Base-by-base conservation (phyloP, 106 monocot species). In the Allium fistulosum region DNA sequence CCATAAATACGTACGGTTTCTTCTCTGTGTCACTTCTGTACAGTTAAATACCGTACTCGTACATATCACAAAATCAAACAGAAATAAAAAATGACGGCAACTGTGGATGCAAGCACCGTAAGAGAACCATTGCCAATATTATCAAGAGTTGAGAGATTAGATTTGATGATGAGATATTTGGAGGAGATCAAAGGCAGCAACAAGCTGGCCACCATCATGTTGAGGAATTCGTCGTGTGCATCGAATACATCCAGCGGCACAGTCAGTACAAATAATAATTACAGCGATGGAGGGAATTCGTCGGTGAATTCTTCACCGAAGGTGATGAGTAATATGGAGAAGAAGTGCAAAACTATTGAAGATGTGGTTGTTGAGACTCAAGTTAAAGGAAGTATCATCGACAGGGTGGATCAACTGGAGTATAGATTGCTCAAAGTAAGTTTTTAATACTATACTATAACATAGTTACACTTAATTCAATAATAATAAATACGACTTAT, bases 331-430 rank as follows among this genome's bases (percentile, higher is more conserved):
- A 52, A 37, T 11, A 11, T 17, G 11, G 68, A 77, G 59, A 53
- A 55, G 77, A 27, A 16, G 26, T 85, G 77, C 71, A 50, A 72
- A 26, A 72, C 75, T 9, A 65, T 85, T 2, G 57, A 74, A 4
- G 81, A 81, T 52, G 81, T 59, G 45, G 53, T 85, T 37, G 7
- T 53, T 47, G 85, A 85, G 79, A 70, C 66, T 4, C 82, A 67
- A 58, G 17, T 70, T 3, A 85, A 82, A 46, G 85, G 85, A 11
- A 81, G 22, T 50, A 63, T 85, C 3, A 49, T 85, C 22, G 58
- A 85, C 46, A 71, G 82, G 37, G 63, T 85, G 55, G 49, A 58
- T n/a, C n/a, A 53, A 15, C 76, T 85, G 7, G 85, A 82, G 67
- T 49, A 49, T 11, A 75, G 78, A 8, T 58, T 85, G 9, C 63